These are phyloP conservation scores for Globisporangium barbulae DNA, from an alignment of 352 stramenopile genomes.

Conservation along the genomic window DNA sequence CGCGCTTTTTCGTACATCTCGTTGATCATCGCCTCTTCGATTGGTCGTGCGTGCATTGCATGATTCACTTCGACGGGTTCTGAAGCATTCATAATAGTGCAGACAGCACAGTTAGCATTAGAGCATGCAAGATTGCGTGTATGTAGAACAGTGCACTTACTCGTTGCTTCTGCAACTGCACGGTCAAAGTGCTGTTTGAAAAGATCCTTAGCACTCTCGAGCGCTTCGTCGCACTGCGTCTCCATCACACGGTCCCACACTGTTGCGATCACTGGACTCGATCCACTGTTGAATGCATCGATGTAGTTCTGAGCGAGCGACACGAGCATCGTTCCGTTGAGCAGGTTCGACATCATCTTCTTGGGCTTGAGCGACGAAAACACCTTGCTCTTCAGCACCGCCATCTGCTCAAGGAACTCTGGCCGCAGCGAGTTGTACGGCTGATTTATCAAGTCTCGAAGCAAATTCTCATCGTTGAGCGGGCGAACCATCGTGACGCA, in stretches of 20 bases:
- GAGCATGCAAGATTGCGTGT: background rate
- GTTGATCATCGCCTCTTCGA: slow-evolving; percentile 38
- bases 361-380: slow-evolving; percentile 56
- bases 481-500: slow-evolving; percentile 80
- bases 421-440: slow-evolving; percentile 52
- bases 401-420: slow-evolving; percentile 66
- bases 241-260: slow-evolving; percentile 83
- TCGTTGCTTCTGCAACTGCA: slow-evolving; percentile 25
- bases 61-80: slow-evolving; percentile 31
- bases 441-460: slow-evolving; percentile 50
- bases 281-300: slow-evolving; percentile 60
- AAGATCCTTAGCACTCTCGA: slow-evolving; percentile 48
- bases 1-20: slow-evolving; percentile 33
- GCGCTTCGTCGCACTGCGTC: slow-evolving; percentile 56
- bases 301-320: slow-evolving; percentile 66
- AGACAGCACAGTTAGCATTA: slow-evolving; percentile 4
- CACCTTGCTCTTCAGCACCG: slow-evolving; percentile 53
- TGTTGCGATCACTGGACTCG: slow-evolving; percentile 71
- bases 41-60: slow-evolving; percentile 18
- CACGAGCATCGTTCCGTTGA: slow-evolving; percentile 70
- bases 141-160: slow-evolving; percentile 21
- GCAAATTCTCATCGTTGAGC: slow-evolving; percentile 56
- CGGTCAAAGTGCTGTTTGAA: slow-evolving; percentile 39
- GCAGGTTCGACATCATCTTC: slow-evolving; percentile 49
- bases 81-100: slow-evolving; percentile 8